Evolutionary conservation across 2,329 filamentous ascomycete species (phyloP).

Genomic region (Colletotrichum spaethianum): DNA sequence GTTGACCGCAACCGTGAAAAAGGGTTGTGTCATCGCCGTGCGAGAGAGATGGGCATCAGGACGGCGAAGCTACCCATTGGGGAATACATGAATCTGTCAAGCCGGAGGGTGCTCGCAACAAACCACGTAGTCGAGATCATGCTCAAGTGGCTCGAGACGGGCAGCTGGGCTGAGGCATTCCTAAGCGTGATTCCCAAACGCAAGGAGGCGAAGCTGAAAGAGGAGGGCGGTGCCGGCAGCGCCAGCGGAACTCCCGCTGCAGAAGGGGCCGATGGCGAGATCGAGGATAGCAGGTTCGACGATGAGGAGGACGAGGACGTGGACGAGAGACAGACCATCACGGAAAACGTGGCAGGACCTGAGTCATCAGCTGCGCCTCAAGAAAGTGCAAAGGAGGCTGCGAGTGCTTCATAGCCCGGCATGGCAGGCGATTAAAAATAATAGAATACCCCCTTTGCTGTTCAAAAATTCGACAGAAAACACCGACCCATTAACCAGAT

Average conservation of each 20-base stretch:
- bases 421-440: conserved; percentile 29
- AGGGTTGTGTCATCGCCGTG: conserved; percentile 89
- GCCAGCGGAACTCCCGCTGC: conserved; percentile 46
- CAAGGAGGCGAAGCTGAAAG: conserved; percentile 82
- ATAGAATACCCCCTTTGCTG: conserved; percentile 35
- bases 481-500: conserved; percentile 27
- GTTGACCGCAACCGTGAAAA: conserved; percentile 98
- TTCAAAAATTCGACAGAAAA: conserved; percentile 12
- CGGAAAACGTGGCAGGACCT: conserved; percentile 16
- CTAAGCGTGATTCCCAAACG: conserved; percentile 89
- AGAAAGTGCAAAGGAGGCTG: not conserved
- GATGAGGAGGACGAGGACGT: conserved; percentile 49
- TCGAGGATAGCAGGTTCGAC: conserved; percentile 45
- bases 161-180: conserved; percentile 94
- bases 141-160: conserved; percentile 90
- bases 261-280: conserved; percentile 43
- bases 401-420: conserved; percentile 31
- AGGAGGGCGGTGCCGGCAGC: conserved; percentile 14
- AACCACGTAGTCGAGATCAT: conserved; percentile 99
- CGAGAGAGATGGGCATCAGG: conserved; percentile 80
- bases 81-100: conserved; percentile 94
- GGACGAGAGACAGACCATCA: conserved; percentile 46
- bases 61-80: conserved; percentile 95
- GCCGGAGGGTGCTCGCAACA: conserved; percentile 87
- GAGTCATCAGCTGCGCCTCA: conserved; percentile 20